A percentile compares a stretch with the other conserved stretches of the same genome.
phyloP scores from a whole-genome alignment of 192 early-diverging fungal genomes.

The Rhizophagus sp. region DNA sequence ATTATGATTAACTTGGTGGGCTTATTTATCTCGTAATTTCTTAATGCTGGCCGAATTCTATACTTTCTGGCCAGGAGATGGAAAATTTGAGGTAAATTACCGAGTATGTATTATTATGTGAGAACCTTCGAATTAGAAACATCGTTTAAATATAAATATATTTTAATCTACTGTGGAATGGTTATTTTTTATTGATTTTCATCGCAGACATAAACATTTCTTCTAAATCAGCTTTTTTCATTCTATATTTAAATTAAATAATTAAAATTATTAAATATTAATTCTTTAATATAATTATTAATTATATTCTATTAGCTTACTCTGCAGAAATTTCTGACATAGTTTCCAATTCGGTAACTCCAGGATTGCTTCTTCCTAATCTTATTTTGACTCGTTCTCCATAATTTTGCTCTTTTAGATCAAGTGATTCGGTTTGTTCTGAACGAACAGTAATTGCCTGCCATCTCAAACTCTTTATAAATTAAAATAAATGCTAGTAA shows the following conservation, averaged over 20 bases:
- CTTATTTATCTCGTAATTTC: too few relatives aligned
- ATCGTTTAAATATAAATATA: too few relatives aligned
- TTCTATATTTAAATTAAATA: background rate
- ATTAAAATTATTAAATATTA: background rate
- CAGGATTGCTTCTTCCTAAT: background rate
- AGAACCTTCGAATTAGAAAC: too few relatives aligned
- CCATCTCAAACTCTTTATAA: conserved; percentile 7
- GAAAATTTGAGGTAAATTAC: too few relatives aligned
- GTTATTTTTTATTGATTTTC: conserved; percentile 12
- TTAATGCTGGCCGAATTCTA: too few relatives aligned
- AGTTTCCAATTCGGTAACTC: background rate
- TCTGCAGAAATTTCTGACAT: conserved; percentile 8
- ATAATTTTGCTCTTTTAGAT: background rate
- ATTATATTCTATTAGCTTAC: background rate
- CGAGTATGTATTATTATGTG: too few relatives aligned
- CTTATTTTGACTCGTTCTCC: background rate
- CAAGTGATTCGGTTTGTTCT: background rate
- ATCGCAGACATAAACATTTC: conserved; percentile 13
- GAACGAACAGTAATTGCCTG: conserved; percentile 10
- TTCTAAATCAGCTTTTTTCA: conserved; percentile 4
- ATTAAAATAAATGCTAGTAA: background rate
- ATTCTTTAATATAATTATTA: background rate
- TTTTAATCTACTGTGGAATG: too few relatives aligned
- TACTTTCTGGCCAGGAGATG: too few relatives aligned
- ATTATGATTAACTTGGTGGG: too few relatives aligned